Conservation (phyloP, 768 basidiomycete species). For the Cystofilobasidium capitatum region DNA sequence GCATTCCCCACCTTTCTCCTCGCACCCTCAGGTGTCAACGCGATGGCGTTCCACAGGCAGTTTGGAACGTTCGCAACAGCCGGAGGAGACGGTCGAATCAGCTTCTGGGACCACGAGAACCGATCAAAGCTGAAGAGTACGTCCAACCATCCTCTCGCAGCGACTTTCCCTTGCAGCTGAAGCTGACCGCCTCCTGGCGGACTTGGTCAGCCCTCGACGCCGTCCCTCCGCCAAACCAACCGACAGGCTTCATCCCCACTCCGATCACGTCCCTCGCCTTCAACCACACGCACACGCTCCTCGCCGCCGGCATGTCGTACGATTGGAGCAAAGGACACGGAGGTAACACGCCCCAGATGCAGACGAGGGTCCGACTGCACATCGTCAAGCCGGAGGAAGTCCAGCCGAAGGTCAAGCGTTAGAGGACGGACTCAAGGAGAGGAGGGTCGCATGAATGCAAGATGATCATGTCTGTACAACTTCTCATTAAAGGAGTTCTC, state of each 20-base stretch:
- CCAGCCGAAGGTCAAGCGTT: conserved; percentile 14
- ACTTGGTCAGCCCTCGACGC: conserved; percentile 17
- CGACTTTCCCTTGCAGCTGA: too few relatives aligned
- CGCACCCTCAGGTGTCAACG: not conserved
- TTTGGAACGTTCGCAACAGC: conserved; percentile 11
- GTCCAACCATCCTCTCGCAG: too few relatives aligned
- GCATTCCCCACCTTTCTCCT: not conserved
- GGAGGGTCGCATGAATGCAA: not conserved
- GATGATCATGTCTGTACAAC: not conserved
- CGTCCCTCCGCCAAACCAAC: conserved; percentile 7
- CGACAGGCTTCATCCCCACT: conserved; percentile 2
- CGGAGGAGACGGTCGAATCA: conserved; percentile 20
- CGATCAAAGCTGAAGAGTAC: conserved; percentile 23
- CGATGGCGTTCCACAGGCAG: conserved; percentile 9
- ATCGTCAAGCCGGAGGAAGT: conserved; percentile 18
- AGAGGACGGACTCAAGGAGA: not conserved
- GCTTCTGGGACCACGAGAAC: conserved; percentile 26
- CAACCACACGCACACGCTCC: conserved; percentile 21
- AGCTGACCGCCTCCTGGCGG: too few relatives aligned
- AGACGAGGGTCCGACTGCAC: conserved; percentile 22
- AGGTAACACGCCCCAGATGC: conserved; percentile 15
- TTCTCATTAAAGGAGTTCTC: too few relatives aligned
- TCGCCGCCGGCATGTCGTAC: conserved; percentile 23
- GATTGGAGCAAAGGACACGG: conserved; percentile 22
- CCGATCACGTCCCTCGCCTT: conserved; percentile 23